phyloP scores from a whole-genome alignment of 371 early-diverging fungal genomes.

The Mucor mucedo region DNA sequence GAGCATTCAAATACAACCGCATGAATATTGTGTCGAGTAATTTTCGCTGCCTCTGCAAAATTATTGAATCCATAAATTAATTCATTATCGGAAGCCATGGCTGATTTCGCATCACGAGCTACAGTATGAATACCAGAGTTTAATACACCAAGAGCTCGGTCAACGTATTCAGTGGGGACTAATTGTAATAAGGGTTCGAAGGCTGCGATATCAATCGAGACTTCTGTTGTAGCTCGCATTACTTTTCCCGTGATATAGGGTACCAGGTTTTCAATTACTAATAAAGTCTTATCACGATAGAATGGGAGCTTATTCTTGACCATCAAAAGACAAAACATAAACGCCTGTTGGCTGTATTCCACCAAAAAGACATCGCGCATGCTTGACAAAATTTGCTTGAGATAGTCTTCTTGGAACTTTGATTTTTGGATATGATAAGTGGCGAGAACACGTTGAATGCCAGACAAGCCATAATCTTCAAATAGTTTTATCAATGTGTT shows the following conservation, averaged over 20 bases:
- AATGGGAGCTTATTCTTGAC: constrained; percentile 65
- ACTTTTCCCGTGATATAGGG: constrained; percentile 55
- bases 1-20: constrained; percentile 60
- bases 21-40: constrained; percentile 56
- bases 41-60: constrained; percentile 37
- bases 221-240: constrained; percentile 12
- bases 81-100: constrained; percentile 26
- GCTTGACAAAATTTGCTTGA: constrained; percentile 66
- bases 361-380: constrained; percentile 73
- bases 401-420: constrained; percentile 74
- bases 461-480: constrained; percentile 53
- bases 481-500: constrained; percentile 56
- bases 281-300: constrained; percentile 70
- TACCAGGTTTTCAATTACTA: constrained; percentile 67
- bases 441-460: constrained; percentile 59
- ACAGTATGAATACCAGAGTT: constrained; percentile 65
- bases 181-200: constrained; percentile 59
- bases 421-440: constrained; percentile 72
- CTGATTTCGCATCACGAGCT: constrained; percentile 13
- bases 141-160: constrained; percentile 71
- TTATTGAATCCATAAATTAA: constrained; percentile 42
- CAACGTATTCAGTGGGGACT: constrained; percentile 68
- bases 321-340: constrained; percentile 67
- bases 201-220: constrained; percentile 49
- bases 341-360: constrained; percentile 61